Evolutionary conservation across 495 filamentous ascomycete species (phyloP), one percentile per base, ranked within the genome.

Genomic region (Aspergillus asperescens): DNA sequence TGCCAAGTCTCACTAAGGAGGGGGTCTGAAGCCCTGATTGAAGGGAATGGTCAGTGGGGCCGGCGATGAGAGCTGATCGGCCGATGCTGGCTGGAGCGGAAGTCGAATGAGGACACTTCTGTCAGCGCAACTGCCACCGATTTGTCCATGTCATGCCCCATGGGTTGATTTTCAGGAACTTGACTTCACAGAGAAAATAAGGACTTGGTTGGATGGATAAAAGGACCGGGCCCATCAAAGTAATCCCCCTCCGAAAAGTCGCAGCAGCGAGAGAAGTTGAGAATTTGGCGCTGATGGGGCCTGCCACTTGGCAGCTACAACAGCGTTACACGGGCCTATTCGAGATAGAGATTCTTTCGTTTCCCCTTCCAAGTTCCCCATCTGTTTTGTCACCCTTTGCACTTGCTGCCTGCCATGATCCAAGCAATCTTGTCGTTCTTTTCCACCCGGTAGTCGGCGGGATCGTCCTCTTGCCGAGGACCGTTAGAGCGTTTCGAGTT

Each of bases 401-500:
- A 15, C 20, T 22, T 16, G 1, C 24, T 37, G n/a, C n/a, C n/a
- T n/a, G n/a, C 31, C 28, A 31, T 43, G 29, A 5, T 40, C 12
- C 24, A 24, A 48, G 13, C 20, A n/a, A 18, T 46, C 13, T 20
- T 43, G 29, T 43, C 29, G 40, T 29, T 25, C 13, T 13, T n/a
- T n/a, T 39, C 15, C 19, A 7, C 16, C 15, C 42, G 24, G 20
- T 35, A 28, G 19, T n/a, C 27, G n/a, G n/a, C n/a, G 45, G 22
- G 43, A 45, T 54, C 57, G 55, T 54, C 48, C 52, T 48, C 46
- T 37, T 59, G 58, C 55, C 50, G 57, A 60, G 55, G 61, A 50
- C 66, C 67, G 66, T 72, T 73, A 70, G 72, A 57, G 52, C 72
- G 72, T 75, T 73, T 75, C 70, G 69, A 67, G 69, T 75, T 74